Percentiles rank a stretch among this genome's conserved stretches.
Conservation (phyloP, 2,329 filamentous ascomycete species). For the Beauveria caledonica region DNA sequence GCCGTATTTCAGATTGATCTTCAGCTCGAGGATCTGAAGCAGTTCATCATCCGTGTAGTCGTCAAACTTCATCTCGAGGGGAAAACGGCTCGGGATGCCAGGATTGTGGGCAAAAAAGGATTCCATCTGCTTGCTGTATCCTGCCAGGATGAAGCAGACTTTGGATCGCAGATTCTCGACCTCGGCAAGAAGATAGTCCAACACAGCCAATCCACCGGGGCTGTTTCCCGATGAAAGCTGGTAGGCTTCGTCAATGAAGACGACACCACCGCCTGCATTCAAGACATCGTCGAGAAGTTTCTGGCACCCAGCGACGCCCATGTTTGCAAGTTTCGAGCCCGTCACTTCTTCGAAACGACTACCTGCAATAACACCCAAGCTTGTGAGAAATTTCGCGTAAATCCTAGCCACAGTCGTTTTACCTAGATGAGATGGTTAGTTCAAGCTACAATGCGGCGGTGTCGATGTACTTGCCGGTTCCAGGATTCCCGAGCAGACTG, state of each 20-base stretch:
- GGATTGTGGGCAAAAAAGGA: constrained; percentile 67
- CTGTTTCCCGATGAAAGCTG: constrained; percentile 56
- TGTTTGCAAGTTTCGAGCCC: constrained; percentile 55
- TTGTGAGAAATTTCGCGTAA: constrained; percentile 57
- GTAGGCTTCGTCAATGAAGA: constrained; percentile 77
- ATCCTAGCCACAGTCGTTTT: constrained; percentile 71
- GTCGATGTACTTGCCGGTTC: constrained; percentile 48
- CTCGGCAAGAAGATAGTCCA: constrained; percentile 65
- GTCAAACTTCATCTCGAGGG: constrained; percentile 54
- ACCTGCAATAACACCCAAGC: constrained; percentile 55
- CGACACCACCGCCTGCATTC: constrained; percentile 53
- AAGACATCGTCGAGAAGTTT: constrained; percentile 40
- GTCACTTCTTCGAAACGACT: constrained; percentile 56
- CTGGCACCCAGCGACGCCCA: constrained; percentile 51
- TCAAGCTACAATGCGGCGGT: background rate
- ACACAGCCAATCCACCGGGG: constrained; percentile 48
- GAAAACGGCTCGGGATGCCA: constrained; percentile 62
- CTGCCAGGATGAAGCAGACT: constrained; percentile 63
- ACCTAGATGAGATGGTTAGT: constrained; percentile 18
- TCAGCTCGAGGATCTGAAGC: constrained; percentile 47
- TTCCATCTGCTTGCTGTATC: constrained; percentile 70
- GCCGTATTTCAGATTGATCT: constrained; percentile 46
- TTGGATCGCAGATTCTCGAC: constrained; percentile 65
- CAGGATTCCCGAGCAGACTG: constrained; percentile 63
- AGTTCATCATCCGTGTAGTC: constrained; percentile 64